Percentiles rank a stretch among this genome's conserved stretches.
Conservation (phyloP, 306 rosid genomes). For the Quercus cerris region DNA sequence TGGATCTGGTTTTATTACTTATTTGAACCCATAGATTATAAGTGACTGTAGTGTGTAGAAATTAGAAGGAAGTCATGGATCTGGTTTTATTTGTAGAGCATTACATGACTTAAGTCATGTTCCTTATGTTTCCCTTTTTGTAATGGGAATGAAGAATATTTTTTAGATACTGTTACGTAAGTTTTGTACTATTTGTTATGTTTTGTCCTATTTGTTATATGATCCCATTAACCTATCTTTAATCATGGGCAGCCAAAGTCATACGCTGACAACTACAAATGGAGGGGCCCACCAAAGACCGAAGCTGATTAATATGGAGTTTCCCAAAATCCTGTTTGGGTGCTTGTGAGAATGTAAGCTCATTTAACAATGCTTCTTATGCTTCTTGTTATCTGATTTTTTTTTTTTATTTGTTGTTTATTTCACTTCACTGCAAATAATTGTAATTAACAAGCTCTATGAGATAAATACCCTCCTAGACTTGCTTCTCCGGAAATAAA, state of each 20-base stretch:
- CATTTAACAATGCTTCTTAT: not conserved
- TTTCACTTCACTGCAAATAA: not conserved
- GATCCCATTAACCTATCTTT: not conserved
- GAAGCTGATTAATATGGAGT: not conserved
- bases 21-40: too few relatives aligned
- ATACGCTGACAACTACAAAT: constrained; percentile 42
- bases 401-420: not conserved
- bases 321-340: not conserved
- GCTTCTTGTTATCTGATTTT: not conserved
- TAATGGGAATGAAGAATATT: too few relatives aligned
- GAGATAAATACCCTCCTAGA: not conserved
- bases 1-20: not conserved
- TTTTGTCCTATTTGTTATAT: not conserved
- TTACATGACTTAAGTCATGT: fast-evolving
- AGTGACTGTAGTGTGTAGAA: not conserved
- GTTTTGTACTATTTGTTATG: too few relatives aligned
- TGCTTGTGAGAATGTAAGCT: not conserved
- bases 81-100: not conserved
- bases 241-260: constrained; percentile 18
- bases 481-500: too few relatives aligned
- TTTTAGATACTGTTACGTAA: too few relatives aligned
- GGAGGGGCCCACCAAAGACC: constrained; percentile 27
- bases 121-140: too few relatives aligned
- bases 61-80: not conserved
- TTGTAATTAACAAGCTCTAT: not conserved